Evolutionary conservation across 2,329 filamentous ascomycete species (phyloP).

Genomic region (Alternaria alternata): DNA sequence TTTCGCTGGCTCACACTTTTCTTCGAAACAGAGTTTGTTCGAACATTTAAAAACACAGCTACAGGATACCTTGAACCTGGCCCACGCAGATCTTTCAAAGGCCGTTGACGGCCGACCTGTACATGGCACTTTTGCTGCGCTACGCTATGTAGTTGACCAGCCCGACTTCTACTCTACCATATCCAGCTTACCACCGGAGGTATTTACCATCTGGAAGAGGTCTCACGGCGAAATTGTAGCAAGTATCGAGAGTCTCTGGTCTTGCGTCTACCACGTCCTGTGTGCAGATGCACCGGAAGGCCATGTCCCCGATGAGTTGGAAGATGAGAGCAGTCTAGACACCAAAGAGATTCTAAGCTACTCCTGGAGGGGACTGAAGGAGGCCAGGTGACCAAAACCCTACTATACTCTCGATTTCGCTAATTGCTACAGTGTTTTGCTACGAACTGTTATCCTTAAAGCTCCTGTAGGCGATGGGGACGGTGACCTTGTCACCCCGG

Average conservation of each 20-base stretch:
- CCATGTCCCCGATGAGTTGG: constrained; percentile 78
- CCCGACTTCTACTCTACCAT: constrained; percentile 43
- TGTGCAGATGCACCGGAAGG: constrained; percentile 97
- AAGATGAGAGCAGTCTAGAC: constrained; percentile 73
- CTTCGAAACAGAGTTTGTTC: constrained; percentile 60
- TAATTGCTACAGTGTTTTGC: constrained; percentile 67
- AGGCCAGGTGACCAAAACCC: constrained; percentile 73
- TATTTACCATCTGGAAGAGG: constrained; percentile 39
- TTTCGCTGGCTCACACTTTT: constrained; percentile 20
- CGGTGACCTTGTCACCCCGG: constrained; percentile 32
- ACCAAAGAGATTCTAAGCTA: constrained; percentile 93
- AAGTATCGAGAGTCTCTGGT: constrained; percentile 77
- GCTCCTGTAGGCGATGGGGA: constrained; percentile 43
- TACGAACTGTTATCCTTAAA: constrained; percentile 58
- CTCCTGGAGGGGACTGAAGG: constrained; percentile 93
- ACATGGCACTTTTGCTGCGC: constrained; percentile 54
- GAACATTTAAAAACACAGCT: constrained; percentile 67
- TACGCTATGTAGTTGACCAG: constrained; percentile 61
- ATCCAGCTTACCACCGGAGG: constrained; percentile 14
- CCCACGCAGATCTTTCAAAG: constrained; percentile 69
- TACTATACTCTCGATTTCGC: background rate
- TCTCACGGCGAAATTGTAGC: constrained; percentile 66
- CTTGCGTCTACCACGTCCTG: constrained; percentile 75
- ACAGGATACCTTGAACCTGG: constrained; percentile 69
- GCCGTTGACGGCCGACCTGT: constrained; percentile 62